A percentile compares a stretch with the other conserved stretches of the same genome.
Evolutionary conservation across 371 early-diverging fungal species (phyloP).

Genomic region (Furculomyces boomerangus): DNA sequence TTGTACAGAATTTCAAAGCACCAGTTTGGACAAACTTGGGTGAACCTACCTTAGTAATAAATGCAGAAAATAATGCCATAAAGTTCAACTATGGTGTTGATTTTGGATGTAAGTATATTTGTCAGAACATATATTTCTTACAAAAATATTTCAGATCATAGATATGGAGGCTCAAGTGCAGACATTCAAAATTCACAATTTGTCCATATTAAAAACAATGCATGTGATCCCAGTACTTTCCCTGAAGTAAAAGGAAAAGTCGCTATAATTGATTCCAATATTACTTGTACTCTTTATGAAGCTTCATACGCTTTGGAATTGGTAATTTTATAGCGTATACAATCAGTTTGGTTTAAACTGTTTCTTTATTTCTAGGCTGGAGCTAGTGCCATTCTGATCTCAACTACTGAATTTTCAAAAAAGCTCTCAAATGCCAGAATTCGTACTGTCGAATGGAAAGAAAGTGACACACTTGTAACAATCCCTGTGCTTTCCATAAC

Average conservation of each 20-base stretch:
- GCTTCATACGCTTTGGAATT: constrained; percentile 16
- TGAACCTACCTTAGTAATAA: constrained; percentile 7
- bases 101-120: constrained; percentile 3
- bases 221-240: constrained; percentile 4
- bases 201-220: constrained; percentile 6
- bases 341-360: not conserved
- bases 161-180: constrained; percentile 17
- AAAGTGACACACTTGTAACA: constrained; percentile 19
- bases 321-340: not conserved
- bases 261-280: constrained; percentile 6
- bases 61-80: not conserved
- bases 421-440: constrained; percentile 14
- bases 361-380: not conserved
- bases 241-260: constrained; percentile 6
- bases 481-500: constrained; percentile 22
- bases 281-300: constrained; percentile 14
- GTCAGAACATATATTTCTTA: not conserved
- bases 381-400: constrained; percentile 1
- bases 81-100: constrained; percentile 15
- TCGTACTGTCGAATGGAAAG: constrained; percentile 22
- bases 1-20: constrained; percentile 16
- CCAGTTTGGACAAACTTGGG: constrained; percentile 16
- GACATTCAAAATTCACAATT: constrained; percentile 4
- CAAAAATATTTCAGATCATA: constrained; percentile 10
- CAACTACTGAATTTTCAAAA: not conserved